A percentile compares a stretch with the other conserved stretches of the same genome.
Evolutionary conservation across 176 grass and related monocot species (phyloP).

Genomic region (Hordeum vulgare): MorexV3_pseudomolecules_assembly NC_058521.1:495240096-495240595

Average conservation of each 20-base stretch:
- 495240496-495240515: constrained; percentile 73
- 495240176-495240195: constrained; percentile 78
- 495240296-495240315: constrained; percentile 89
- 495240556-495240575: neutral
- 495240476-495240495: constrained; percentile 77
- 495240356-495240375: neutral
- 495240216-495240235: constrained; percentile 69
- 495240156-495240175: constrained; percentile 93
- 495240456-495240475: constrained; percentile 97
- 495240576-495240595: neutral
- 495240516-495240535: constrained; percentile 89
- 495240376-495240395: neutral
- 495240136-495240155: constrained; percentile 40
- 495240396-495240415: constrained; percentile 80
- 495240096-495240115: neutral
- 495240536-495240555: constrained; percentile 39
- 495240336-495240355: neutral
- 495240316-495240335: constrained; percentile 66
- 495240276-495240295: constrained; percentile 60
- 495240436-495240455: constrained; percentile 87
- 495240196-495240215: constrained; percentile 99
- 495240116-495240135: neutral
- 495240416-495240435: constrained; percentile 85
- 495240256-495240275: constrained; percentile 97
- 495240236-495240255: constrained; percentile 81